Percentiles rank a stretch among this genome's conserved stretches.
Evolutionary conservation across 495 filamentous ascomycete genomes (phyloP).

Genomic region (Tirmania nivea): DNA sequence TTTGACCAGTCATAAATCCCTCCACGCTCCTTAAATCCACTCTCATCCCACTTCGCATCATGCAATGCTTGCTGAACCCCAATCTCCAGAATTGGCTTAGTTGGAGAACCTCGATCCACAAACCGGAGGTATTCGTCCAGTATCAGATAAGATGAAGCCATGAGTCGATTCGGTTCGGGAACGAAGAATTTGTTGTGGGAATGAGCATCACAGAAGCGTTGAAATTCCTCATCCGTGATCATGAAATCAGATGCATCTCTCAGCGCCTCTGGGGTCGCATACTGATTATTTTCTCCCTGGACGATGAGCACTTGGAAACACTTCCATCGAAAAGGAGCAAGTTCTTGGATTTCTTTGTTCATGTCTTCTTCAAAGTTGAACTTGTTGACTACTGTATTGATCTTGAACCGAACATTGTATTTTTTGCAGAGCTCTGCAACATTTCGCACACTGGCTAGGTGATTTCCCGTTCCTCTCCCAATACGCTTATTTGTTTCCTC

Average conservation of each 20-base stretch:
- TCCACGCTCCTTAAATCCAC: conserved; percentile 26
- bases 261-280: conserved; percentile 28
- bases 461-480: conserved; percentile 27
- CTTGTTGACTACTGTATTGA: conserved; percentile 35
- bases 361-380: conserved; percentile 35
- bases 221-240: conserved; percentile 7
- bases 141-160: conserved; percentile 32
- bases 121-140: conserved; percentile 36
- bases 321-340: conserved; percentile 37
- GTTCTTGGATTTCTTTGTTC: conserved; percentile 22
- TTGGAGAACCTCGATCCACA: conserved; percentile 26
- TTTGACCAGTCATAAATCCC: conserved; percentile 35
- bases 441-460: conserved; percentile 24
- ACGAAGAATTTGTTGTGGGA: too few relatives aligned
- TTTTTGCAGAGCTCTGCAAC: conserved; percentile 27
- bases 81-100: conserved; percentile 30
- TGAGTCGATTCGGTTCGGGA: conserved; percentile 26
- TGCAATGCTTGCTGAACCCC: conserved; percentile 30
- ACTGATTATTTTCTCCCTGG: conserved; percentile 32
- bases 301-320: conserved; percentile 35
- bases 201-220: too few relatives aligned
- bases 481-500: conserved; percentile 31
- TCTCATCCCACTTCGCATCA: conserved; percentile 30
- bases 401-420: conserved; percentile 33
- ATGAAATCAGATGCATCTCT: conserved; percentile 25